Percentiles rank a stretch among this genome's conserved stretches.
These are phyloP conservation scores for Lasiodiplodia citricola DNA, from an alignment of 2,329 filamentous ascomycete genomes.

Conservation along the genomic window DNA sequence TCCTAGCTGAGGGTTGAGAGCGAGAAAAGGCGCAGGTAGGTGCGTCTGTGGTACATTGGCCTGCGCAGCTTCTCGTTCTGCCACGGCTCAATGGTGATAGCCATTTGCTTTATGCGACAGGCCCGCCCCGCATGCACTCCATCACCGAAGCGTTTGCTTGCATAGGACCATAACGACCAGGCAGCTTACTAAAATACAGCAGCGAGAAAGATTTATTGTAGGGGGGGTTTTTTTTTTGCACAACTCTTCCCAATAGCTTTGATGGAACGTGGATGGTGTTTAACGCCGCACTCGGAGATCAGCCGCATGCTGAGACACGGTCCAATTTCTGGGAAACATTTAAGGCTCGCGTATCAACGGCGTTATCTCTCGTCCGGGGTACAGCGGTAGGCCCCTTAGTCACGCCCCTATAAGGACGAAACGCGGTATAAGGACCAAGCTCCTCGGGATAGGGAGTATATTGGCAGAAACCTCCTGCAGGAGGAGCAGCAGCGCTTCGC, in stretches of 20 bases:
- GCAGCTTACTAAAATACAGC: no score
- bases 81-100: background rate
- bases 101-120: background rate
- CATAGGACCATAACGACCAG: no score
- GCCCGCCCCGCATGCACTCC: no score
- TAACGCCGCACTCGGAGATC: slow-evolving; percentile 11
- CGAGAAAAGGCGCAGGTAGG: background rate
- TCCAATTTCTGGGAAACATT: background rate
- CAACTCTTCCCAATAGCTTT: background rate
- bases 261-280: background rate
- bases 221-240: background rate
- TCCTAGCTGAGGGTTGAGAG: background rate
- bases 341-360: background rate
- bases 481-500: background rate
- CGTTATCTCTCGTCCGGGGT: slow-evolving; percentile 17
- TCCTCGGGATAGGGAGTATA: background rate
- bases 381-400: background rate
- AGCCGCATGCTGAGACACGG: slow-evolving; percentile 2
- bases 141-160: no score
- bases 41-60: background rate
- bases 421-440: slow-evolving; percentile 9
- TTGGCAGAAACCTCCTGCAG: slow-evolving; percentile 10
- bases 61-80: background rate
- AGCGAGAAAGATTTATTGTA: no score
- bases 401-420: slow-evolving; percentile 12